Conservation (phyloP, 2,329 filamentous ascomycete genomes). For the Fusarium cicatricum region DNA sequence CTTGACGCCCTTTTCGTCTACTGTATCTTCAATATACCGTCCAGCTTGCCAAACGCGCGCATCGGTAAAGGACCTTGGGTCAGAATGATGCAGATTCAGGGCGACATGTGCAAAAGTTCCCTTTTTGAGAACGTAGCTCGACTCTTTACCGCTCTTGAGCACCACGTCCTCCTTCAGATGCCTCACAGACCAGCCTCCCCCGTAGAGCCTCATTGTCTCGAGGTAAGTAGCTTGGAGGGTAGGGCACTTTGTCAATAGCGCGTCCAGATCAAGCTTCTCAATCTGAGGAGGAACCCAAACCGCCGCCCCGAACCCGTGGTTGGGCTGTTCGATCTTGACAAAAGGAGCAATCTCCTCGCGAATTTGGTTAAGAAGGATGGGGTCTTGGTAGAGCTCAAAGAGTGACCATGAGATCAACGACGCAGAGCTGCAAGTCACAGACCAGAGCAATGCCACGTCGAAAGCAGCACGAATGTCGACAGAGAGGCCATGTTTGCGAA, state of each 20-base stretch:
- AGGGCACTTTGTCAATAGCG: conserved; percentile 48
- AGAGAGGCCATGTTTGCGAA: conserved; percentile 42
- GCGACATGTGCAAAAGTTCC: conserved; percentile 48
- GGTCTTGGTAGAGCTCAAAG: conserved; percentile 51
- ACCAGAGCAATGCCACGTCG: conserved; percentile 50
- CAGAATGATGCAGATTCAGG: conserved; percentile 47
- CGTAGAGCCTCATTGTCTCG: conserved; percentile 52
- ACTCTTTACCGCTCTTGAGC: conserved; percentile 40
- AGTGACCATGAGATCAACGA: conserved; percentile 53
- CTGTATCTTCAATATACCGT: conserved; percentile 44
- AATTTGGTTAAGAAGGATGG: conserved; percentile 49
- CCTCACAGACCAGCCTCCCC: conserved; percentile 45
- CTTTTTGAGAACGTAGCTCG: conserved; percentile 44
- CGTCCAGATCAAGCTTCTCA: conserved; percentile 48
- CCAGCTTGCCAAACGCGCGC: conserved; percentile 48
- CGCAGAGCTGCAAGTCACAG: conserved; percentile 50
- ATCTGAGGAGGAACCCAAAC: conserved; percentile 48
- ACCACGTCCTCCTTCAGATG: conserved; percentile 45
- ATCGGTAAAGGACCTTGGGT: conserved; percentile 45
- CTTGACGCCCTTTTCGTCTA: conserved; percentile 38
- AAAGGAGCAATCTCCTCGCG: conserved; percentile 50
- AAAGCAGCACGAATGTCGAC: conserved; percentile 45
- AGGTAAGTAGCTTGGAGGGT: conserved; percentile 51
- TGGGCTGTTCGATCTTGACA: conserved; percentile 45
- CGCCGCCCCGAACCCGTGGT: conserved; percentile 47